A percentile compares a stretch with the other conserved stretches of the same genome.
These are phyloP conservation scores for Antarctomyces pellizariae DNA, from an alignment of 495 filamentous ascomycete species.

Conservation along the genomic window DNA sequence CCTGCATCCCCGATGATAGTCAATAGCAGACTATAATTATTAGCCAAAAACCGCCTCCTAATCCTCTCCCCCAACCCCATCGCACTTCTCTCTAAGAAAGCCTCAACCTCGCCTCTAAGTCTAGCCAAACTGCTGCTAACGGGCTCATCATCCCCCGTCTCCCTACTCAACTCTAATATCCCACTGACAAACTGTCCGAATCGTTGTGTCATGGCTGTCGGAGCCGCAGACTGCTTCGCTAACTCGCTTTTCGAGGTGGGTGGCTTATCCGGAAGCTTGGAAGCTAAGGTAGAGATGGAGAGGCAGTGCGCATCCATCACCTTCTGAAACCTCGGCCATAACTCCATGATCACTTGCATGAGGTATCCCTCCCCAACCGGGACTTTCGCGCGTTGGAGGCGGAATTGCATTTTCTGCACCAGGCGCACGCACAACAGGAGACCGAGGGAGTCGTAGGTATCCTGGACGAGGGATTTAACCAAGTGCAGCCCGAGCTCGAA, in stretches of 20 bases:
- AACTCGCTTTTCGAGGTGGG: conserved; percentile 31
- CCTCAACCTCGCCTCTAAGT: conserved; percentile 54
- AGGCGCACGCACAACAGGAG: conserved; percentile 76
- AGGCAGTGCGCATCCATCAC: conserved; percentile 87
- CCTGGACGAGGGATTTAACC: conserved; percentile 51
- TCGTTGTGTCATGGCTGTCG: conserved; percentile 74
- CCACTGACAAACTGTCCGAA: conserved; percentile 80
- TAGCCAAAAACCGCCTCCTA: conserved; percentile 69
- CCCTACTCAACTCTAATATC: conserved; percentile 55
- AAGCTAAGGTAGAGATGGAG: conserved; percentile 36
- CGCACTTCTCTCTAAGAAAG: conserved; percentile 39
- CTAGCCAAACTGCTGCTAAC: conserved; percentile 56
- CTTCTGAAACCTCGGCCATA: conserved; percentile 88
- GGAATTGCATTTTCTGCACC: conserved; percentile 81
- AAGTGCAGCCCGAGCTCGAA: conserved; percentile 56
- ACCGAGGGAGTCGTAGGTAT: conserved; percentile 64
- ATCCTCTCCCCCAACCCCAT: conserved; percentile 55
- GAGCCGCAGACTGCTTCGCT: conserved; percentile 54
- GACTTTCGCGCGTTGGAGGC: conserved; percentile 73
- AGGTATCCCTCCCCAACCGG: conserved; percentile 78
- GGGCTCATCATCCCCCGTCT: conserved; percentile 83
- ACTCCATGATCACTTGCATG: conserved; percentile 81
- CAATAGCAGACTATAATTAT: conserved; percentile 79
- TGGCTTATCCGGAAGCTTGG: conserved; percentile 20
- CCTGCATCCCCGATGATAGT: conserved; percentile 75